Evolutionary conservation across 371 early-diverging fungal genomes (phyloP).

Genomic region (Mucor piriformis): DNA sequence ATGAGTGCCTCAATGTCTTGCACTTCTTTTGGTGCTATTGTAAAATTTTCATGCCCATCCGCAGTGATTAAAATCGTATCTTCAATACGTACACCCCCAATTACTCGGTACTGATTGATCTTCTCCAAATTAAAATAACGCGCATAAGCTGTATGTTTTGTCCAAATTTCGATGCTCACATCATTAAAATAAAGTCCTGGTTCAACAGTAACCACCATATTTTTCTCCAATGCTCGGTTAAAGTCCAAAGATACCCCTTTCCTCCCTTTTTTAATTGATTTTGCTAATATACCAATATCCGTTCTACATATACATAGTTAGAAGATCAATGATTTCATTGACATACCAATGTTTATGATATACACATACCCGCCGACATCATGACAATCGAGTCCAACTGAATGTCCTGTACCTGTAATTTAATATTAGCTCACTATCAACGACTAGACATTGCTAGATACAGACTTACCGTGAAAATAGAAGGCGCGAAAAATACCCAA

Average conservation of each 20-base stretch:
- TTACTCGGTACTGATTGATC: slow-evolving; percentile 65
- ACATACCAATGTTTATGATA: background rate
- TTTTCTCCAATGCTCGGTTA: slow-evolving; percentile 58
- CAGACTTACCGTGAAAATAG: slow-evolving; percentile 79
- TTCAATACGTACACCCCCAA: slow-evolving; percentile 93
- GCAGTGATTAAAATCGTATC: slow-evolving; percentile 81
- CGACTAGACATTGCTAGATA: background rate
- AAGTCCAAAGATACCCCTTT: background rate
- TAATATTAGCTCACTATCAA: background rate
- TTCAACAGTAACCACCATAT: slow-evolving; percentile 92
- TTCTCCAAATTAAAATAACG: slow-evolving; percentile 71
- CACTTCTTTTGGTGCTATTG: slow-evolving; percentile 71
- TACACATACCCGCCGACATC: slow-evolving; percentile 82
- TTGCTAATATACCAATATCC: background rate
- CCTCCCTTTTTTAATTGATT: slow-evolving; percentile 2
- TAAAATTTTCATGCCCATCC: slow-evolving; percentile 73
- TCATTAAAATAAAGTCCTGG: slow-evolving; percentile 80
- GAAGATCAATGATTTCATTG: no score
- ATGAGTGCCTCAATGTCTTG: slow-evolving; percentile 68
- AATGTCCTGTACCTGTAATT: slow-evolving; percentile 51
- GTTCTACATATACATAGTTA: background rate
- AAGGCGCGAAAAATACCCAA: slow-evolving; percentile 73
- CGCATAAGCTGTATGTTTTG: slow-evolving; percentile 50
- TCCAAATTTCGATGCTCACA: slow-evolving; percentile 47
- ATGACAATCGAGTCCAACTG: slow-evolving; percentile 81